Evolutionary conservation across 306 rosid genomes (phyloP), one percentile per base, ranked within the genome.

Genomic region (Coriaria nepalensis): DNA sequence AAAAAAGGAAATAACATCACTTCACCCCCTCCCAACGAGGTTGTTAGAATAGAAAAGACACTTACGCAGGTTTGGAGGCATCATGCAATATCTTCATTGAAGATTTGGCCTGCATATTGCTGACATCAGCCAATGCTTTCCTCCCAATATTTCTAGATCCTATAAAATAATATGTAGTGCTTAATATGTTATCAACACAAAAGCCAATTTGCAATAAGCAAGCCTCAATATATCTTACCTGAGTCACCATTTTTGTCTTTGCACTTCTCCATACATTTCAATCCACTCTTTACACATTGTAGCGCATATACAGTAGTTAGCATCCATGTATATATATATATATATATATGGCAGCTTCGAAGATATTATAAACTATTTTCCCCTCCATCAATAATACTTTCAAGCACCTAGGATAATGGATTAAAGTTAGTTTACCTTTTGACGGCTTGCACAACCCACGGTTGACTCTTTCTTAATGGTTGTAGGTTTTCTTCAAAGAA

Each of bases 101-200:
- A 59, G 75, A 62, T 64, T 53, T 74, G 52, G 60, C 63, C 49
- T 61, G 66, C 35, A 52, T 61, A 62, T 88, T 88, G 79, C 90
- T 81, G 33, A 88, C 79, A 67, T 88, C 95, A 41, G 78, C 73
- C 72, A 83, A 55, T 54, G 95, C 78, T 70, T 64, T 83, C 55
- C 94, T 78, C 63, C 65, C 56, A 38, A 46, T 52, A 32, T 55
- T 66, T 47, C 42, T 45, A 44, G 67, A 68, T 50, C 64, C 86
- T 78, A 64, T 12, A 40, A 69, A 59, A 71, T 64, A 61, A 51
- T 12, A 15, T 33, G 29, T 15, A 47, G 42, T 37, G 14, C 13
- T 60, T 15, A 45, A 62, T 53, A 45, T 9, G 33, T 54, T 5
- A 14, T 41, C 8, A 3, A 13, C 9, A 10, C 9, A 39, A n/a